phyloP scores from a whole-genome alignment of 352 stramenopile genomes.

The Saprolegnia parasitica region DNA sequence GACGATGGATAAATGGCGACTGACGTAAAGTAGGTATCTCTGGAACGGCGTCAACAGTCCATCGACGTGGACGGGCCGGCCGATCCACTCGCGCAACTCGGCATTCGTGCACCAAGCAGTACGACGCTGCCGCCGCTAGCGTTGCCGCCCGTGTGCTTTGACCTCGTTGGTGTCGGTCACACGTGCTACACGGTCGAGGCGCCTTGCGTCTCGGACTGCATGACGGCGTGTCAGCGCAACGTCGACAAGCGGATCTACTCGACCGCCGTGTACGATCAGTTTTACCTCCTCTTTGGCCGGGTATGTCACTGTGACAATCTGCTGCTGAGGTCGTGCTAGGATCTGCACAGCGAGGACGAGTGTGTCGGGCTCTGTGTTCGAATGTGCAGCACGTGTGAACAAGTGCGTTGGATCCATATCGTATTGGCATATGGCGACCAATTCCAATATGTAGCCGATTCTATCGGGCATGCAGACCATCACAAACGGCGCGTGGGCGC shows the following conservation, averaged over 20 bases:
- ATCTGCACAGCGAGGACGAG: constrained; percentile 61
- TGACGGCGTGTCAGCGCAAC: constrained; percentile 44
- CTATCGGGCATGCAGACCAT: constrained; percentile 8
- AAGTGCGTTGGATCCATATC: not conserved
- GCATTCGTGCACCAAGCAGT: constrained; percentile 37
- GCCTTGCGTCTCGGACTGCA: constrained; percentile 55
- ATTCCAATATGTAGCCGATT: not conserved
- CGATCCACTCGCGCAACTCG: constrained; percentile 58
- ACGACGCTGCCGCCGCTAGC: constrained; percentile 37
- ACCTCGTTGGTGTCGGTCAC: constrained; percentile 52
- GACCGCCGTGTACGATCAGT: constrained; percentile 41
- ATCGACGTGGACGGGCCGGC: constrained; percentile 43
- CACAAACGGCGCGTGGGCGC: constrained; percentile 3
- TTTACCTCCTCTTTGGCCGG: constrained; percentile 57
- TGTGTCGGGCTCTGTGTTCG: constrained; percentile 59
- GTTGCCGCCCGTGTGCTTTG: constrained; percentile 41
- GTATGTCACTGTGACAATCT: not conserved
- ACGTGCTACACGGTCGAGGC: constrained; percentile 55
- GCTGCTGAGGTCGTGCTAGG: constrained; percentile 30
- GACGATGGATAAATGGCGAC: too few relatives aligned
- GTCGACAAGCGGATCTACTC: constrained; percentile 45
- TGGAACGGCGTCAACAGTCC: constrained; percentile 64
- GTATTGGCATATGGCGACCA: not conserved
- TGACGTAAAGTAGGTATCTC: constrained; percentile 24
- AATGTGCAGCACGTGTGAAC: constrained; percentile 60